Evolutionary conservation across 2,329 filamentous ascomycete species (phyloP).

Genomic region (Knufia fluminis): DNA sequence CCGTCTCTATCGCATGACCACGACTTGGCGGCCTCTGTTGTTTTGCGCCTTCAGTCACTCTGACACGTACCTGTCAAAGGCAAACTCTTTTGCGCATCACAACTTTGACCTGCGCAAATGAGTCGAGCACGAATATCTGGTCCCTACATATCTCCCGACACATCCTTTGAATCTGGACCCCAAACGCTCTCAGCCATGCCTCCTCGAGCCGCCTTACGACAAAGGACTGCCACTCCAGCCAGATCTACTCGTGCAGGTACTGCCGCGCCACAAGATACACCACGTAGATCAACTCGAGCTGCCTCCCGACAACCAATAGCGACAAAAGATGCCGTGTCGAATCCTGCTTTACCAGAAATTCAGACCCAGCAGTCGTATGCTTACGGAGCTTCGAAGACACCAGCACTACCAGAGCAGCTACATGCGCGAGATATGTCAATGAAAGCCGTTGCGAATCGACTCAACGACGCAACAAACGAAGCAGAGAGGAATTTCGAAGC

Average conservation of each 20-base stretch:
- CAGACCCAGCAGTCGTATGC: conserved; percentile 33
- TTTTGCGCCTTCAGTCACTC: too few species aligned
- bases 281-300: conserved; percentile 14
- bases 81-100: neutral
- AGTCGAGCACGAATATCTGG: neutral
- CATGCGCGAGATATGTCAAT: conserved; percentile 24
- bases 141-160: conserved; percentile 4
- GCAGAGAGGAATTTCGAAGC: conserved; percentile 18
- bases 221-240: conserved; percentile 12
- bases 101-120: neutral
- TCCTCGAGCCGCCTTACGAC: neutral
- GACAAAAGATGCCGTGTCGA: conserved; percentile 18
- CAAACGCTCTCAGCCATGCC: conserved; percentile 2
- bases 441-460: conserved; percentile 27
- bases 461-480: conserved; percentile 27
- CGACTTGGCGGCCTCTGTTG: neutral
- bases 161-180: neutral
- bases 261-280: conserved; percentile 10
- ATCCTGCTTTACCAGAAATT: conserved; percentile 29
- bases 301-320: conserved; percentile 14
- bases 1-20: neutral
- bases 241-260: conserved; percentile 18
- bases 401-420: conserved; percentile 29
- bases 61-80: too few species aligned
- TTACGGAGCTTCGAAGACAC: conserved; percentile 31